These are phyloP conservation scores for Scortechinia acanthostroma DNA, from an alignment of 2,329 filamentous ascomycete species.

Conservation along the genomic window DNA sequence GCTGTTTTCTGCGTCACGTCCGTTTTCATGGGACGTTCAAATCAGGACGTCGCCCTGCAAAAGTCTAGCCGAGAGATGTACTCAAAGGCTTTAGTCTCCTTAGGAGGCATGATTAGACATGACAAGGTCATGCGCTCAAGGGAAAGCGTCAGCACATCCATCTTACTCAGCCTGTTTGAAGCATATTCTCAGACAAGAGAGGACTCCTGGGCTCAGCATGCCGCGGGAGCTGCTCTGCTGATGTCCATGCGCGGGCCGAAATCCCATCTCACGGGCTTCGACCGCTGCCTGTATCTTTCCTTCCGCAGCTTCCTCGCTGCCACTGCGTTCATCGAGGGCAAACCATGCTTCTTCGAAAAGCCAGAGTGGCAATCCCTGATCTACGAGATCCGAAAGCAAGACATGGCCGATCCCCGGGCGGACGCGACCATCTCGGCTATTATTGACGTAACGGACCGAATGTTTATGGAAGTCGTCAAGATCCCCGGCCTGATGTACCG, in stretches of 20 bases:
- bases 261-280: conserved; percentile 20
- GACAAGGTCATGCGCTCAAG: conserved; percentile 16
- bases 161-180: conserved; percentile 23
- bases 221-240: conserved; percentile 18
- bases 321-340: conserved; percentile 18
- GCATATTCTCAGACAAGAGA: conserved; percentile 22
- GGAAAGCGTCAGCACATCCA: conserved; percentile 20
- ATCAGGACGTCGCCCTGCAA: conserved; percentile 12
- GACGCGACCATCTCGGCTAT: conserved; percentile 12
- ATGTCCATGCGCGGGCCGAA: conserved; percentile 20
- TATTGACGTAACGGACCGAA: conserved; percentile 16
- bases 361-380: not conserved
- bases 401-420: not conserved
- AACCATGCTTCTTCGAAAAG: conserved; percentile 14
- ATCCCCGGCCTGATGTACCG: conserved; percentile 15
- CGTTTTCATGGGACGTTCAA: conserved; percentile 15
- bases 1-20: conserved; percentile 16
- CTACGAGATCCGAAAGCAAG: not conserved
- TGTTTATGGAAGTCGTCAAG: conserved; percentile 14
- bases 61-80: conserved; percentile 3
- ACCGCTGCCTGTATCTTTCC: conserved; percentile 20
- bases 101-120: conserved; percentile 16
- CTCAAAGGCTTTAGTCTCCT: conserved; percentile 7
- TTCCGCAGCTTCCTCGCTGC: conserved; percentile 23
- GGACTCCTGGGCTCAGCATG: conserved; percentile 23